A percentile compares a stretch with the other conserved stretches of the same genome.
These are phyloP conservation scores for Flaveria bidentis DNA, from an alignment of 129 eudicot genomes.

Conservation along the genomic window DNA sequence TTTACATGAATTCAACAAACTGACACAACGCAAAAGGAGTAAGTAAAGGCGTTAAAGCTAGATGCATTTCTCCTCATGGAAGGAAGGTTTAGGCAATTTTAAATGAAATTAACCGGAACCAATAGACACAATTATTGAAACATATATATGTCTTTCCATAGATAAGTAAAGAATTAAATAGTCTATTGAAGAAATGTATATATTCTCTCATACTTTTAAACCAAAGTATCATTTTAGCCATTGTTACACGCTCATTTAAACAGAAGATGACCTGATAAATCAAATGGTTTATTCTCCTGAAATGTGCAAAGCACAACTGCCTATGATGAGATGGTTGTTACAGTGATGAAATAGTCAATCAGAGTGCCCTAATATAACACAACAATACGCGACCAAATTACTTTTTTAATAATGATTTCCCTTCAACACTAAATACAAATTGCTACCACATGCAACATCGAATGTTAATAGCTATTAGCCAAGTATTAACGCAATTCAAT, in stretches of 20 bases:
- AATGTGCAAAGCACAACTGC: neutral
- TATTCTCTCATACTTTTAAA: constrained; percentile 25
- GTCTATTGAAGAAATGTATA: constrained; percentile 31
- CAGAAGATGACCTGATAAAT: constrained; percentile 1
- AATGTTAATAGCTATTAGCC: neutral
- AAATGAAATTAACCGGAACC: constrained; percentile 14
- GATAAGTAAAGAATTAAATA: constrained; percentile 18
- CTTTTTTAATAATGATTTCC: neutral
- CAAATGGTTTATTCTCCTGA: neutral
- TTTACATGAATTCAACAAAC: constrained; percentile 18
- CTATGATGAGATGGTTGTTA: neutral
- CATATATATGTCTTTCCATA: constrained; percentile 17
- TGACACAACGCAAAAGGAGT: constrained; percentile 35
- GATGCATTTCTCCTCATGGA: constrained; percentile 38
- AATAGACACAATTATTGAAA: neutral
- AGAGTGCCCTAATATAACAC: constrained; percentile 3
- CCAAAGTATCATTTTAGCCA: constrained; percentile 24
- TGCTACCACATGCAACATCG: neutral
- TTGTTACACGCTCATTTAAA: constrained; percentile 11
- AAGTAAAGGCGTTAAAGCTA: constrained; percentile 32
- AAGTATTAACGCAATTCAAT: neutral
- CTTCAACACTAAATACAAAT: constrained; percentile 9
- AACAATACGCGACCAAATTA: neutral
- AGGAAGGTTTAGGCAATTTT: constrained; percentile 31
- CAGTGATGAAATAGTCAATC: neutral